Conservation (phyloP, 2,329 filamentous ascomycete genomes). For the Hansfordia pulvinata region DNA sequence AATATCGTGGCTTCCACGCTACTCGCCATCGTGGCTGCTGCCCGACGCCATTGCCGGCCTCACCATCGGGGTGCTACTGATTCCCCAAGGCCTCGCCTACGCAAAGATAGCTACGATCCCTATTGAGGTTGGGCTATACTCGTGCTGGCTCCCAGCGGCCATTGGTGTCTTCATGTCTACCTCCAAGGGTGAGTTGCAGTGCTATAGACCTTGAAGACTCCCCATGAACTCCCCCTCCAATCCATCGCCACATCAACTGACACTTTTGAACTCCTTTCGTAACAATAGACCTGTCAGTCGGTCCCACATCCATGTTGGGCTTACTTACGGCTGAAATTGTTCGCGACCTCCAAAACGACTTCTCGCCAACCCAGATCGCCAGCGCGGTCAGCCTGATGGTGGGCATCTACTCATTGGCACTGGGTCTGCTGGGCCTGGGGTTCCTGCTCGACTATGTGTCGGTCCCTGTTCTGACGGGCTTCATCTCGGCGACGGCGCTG, state of each 20-base stretch:
- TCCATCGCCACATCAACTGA: constrained; percentile 21
- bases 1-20: constrained; percentile 47
- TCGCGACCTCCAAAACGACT: constrained; percentile 34
- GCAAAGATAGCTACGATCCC: constrained; percentile 49
- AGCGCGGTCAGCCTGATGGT: constrained; percentile 50
- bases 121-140: constrained; percentile 45
- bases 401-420: constrained; percentile 42
- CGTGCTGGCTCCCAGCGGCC: constrained; percentile 42
- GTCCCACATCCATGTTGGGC: constrained; percentile 51
- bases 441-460: constrained; percentile 56
- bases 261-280: background rate
- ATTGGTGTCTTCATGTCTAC: constrained; percentile 48
- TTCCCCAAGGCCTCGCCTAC: constrained; percentile 48
- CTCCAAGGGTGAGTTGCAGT: constrained; percentile 34
- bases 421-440: constrained; percentile 49
- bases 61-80: constrained; percentile 45
- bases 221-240: background rate
- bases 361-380: constrained; percentile 39
- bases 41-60: constrained; percentile 49
- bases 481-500: constrained; percentile 52
- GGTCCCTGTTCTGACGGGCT: constrained; percentile 48
- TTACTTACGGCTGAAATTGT: constrained; percentile 50
- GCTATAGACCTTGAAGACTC: constrained; percentile 1
- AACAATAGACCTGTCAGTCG: constrained; percentile 40
- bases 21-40: constrained; percentile 45